Percentiles rank a stretch among this genome's conserved stretches.
Conservation (phyloP, 805 yeast species). For the Suhomyces sp. region DNA sequence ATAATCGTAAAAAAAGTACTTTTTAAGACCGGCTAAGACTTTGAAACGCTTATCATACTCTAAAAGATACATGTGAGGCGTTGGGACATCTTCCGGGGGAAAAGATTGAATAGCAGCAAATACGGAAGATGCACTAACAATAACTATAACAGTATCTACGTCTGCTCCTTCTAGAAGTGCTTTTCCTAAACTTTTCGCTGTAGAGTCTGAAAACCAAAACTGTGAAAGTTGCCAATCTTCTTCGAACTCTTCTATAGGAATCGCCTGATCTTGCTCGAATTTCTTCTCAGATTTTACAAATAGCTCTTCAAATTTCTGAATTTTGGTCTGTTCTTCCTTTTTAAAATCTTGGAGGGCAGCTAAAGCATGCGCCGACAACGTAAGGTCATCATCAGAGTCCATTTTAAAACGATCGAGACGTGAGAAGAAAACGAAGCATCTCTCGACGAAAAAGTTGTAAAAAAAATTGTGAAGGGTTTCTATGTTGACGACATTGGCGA, state of each 20-base stretch:
- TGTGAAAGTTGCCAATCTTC: conserved; percentile 96
- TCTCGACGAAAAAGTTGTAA: not conserved
- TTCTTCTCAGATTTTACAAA: conserved; percentile 56
- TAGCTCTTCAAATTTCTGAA: conserved; percentile 54
- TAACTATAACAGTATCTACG: conserved; percentile 63
- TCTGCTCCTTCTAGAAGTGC: conserved; percentile 78
- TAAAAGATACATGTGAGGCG: conserved; percentile 65
- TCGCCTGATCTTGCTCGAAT: conserved; percentile 31
- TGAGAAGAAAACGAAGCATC: not conserved
- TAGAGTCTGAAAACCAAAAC: conserved; percentile 80
- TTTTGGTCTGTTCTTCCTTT: conserved; percentile 57
- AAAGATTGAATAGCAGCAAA: conserved; percentile 73
- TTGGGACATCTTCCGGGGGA: conserved; percentile 53
- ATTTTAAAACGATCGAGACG: conserved; percentile 11
- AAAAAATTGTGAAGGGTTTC: not conserved
- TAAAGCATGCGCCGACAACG: conserved; percentile 47
- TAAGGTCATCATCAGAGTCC: conserved; percentile 44
- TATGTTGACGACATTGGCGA: not conserved
- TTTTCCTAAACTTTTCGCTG: conserved; percentile 65
- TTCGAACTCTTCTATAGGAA: conserved; percentile 70
- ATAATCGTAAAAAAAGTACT: conserved; percentile 75
- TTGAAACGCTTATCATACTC: conserved; percentile 80
- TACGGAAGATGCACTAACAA: conserved; percentile 89
- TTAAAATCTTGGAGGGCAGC: conserved; percentile 64
- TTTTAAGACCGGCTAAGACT: conserved; percentile 62